A percentile compares a stretch with the other conserved stretches of the same genome.
Conservation (phyloP, 2,329 filamentous ascomycete species). For the Trematosphaeria pertusa region DNA sequence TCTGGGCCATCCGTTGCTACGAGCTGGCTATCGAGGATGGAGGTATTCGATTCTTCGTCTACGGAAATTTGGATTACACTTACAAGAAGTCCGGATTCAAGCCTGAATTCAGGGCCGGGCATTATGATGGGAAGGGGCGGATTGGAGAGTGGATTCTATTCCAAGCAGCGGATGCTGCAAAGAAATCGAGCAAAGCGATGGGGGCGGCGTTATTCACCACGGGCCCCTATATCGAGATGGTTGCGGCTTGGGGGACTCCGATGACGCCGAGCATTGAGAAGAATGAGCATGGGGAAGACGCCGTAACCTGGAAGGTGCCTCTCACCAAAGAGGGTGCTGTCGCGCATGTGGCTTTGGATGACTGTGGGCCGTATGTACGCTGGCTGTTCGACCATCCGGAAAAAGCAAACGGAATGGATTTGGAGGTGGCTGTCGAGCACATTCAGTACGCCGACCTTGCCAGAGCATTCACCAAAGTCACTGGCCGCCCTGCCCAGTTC, state of each 20-base stretch:
- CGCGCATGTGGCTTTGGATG: slow-evolving; percentile 28
- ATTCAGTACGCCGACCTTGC: slow-evolving; percentile 38
- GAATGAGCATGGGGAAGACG: slow-evolving; percentile 14
- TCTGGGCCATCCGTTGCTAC: slow-evolving; percentile 50
- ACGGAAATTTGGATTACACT: slow-evolving; percentile 59
- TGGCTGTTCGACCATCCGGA: slow-evolving; percentile 39
- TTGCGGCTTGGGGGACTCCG: slow-evolving; percentile 15
- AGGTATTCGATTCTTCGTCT: slow-evolving; percentile 53
- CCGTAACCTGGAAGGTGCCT: slow-evolving; percentile 31
- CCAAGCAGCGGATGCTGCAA: not conserved
- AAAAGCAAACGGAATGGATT: slow-evolving; percentile 30
- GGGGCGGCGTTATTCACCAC: slow-evolving; percentile 36
- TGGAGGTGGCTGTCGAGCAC: slow-evolving; percentile 37
- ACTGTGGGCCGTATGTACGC: slow-evolving; percentile 35
- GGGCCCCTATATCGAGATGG: slow-evolving; percentile 41
- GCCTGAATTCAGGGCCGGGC: slow-evolving; percentile 54
- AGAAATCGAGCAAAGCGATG: slow-evolving; percentile 24
- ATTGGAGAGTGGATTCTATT: slow-evolving; percentile 33
- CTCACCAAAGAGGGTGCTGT: slow-evolving; percentile 25
- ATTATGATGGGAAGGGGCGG: slow-evolving; percentile 54
- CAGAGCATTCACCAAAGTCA: slow-evolving; percentile 40
- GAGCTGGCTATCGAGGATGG: slow-evolving; percentile 44
- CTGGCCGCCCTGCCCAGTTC: slow-evolving; percentile 38
- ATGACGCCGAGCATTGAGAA: slow-evolving; percentile 29
- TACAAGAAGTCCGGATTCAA: slow-evolving; percentile 58